Evolutionary conservation across 2,329 filamentous ascomycete species (phyloP).

Genomic region (Stromatinia cepivora): DNA sequence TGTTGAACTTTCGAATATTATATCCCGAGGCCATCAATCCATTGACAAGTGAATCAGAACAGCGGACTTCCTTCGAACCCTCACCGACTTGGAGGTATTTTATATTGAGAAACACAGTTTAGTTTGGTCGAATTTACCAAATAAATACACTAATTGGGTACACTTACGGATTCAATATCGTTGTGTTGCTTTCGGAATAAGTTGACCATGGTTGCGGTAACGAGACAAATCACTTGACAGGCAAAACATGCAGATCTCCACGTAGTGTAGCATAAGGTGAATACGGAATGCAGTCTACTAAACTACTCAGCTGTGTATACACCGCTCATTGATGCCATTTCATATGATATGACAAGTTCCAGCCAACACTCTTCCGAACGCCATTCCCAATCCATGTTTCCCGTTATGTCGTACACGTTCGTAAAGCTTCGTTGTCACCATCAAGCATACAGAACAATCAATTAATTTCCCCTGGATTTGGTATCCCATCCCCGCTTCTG

Average conservation of each 20-base stretch:
- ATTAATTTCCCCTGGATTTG: constrained; percentile 19
- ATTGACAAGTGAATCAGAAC: too few species aligned
- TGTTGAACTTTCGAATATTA: too few species aligned
- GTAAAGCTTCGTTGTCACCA: not conserved
- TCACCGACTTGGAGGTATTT: too few species aligned
- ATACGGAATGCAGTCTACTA: not conserved
- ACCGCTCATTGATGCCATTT: constrained; percentile 12
- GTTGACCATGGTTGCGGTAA: not conserved
- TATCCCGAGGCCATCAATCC: too few species aligned
- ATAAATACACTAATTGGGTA: not conserved
- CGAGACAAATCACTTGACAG: not conserved
- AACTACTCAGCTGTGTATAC: constrained; percentile 13
- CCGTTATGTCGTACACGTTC: not conserved
- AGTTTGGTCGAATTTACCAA: too few species aligned
- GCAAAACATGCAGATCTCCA: constrained; percentile 5
- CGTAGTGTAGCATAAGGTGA: not conserved
- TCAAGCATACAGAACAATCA: not conserved
- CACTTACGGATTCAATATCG: not conserved
- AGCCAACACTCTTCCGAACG: constrained; percentile 10
- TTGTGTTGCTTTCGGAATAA: not conserved
- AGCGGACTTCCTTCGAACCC: too few species aligned
- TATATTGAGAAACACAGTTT: too few species aligned
- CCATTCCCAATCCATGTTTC: constrained; percentile 1
- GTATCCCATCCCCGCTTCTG: constrained; percentile 31
- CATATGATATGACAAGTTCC: constrained; percentile 8